Percentiles rank a stretch among this genome's conserved stretches.
Evolutionary conservation across 2,329 filamentous ascomycete genomes (phyloP).

Genomic region (Neospermospora avenae): DNA sequence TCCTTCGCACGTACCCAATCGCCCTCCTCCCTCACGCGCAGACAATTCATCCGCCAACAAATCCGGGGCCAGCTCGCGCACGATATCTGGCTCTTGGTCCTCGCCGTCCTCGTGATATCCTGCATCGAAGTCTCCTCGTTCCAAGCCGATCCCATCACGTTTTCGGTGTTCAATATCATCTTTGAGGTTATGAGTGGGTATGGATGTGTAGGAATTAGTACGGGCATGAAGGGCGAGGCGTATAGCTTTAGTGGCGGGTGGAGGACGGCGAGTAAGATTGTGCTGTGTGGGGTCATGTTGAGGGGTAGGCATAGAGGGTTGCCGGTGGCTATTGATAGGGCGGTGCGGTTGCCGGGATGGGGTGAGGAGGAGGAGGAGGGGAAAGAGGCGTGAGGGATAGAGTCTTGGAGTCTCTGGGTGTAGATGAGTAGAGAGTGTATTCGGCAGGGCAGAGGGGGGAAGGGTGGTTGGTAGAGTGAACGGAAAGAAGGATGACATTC

Average conservation of each 20-base stretch:
- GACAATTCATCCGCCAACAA: slow-evolving; percentile 40
- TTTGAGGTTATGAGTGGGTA: slow-evolving; percentile 58
- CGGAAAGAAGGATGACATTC: no score
- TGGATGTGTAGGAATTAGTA: slow-evolving; percentile 58
- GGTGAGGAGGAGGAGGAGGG: slow-evolving; percentile 11
- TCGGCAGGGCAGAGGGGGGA: no score
- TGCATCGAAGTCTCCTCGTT: slow-evolving; percentile 58
- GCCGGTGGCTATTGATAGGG: slow-evolving; percentile 54
- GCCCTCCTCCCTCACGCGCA: slow-evolving; percentile 1
- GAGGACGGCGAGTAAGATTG: slow-evolving; percentile 54
- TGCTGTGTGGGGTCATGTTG: slow-evolving; percentile 55
- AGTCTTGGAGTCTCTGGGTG: not conserved
- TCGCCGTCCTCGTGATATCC: slow-evolving; percentile 57
- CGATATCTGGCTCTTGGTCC: slow-evolving; percentile 63
- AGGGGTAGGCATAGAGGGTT: slow-evolving; percentile 54
- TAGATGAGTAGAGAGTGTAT: no score
- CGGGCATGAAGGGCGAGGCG: slow-evolving; percentile 50
- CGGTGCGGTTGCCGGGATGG: slow-evolving; percentile 42
- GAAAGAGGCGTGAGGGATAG: slow-evolving; percentile 4
- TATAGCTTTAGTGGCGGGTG: slow-evolving; percentile 55
- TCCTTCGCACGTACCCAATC: not conserved
- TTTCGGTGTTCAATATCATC: slow-evolving; percentile 57
- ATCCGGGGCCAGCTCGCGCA: slow-evolving; percentile 63
- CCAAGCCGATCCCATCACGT: slow-evolving; percentile 46
- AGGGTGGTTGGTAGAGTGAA: no score